Percentiles rank a stretch among this genome's conserved stretches.
Evolutionary conservation across 108 stramenopile species (phyloP).

Genomic region (Bacterosira constricta): DNA sequence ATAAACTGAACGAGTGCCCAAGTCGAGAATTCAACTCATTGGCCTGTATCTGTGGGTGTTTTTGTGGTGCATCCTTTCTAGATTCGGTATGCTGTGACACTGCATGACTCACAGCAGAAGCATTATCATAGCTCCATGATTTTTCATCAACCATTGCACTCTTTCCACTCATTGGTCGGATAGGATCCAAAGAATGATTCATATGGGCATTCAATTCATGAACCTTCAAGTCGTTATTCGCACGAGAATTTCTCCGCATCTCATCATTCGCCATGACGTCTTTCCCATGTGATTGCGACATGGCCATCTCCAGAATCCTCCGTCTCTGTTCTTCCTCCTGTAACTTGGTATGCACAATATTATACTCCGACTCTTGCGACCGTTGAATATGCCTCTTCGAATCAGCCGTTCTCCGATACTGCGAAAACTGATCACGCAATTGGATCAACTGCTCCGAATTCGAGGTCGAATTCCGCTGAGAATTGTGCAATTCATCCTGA

Average conservation of each 20-base stretch:
- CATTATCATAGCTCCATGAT: neutral
- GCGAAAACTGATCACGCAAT: constrained; percentile 27
- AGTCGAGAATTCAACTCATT: neutral
- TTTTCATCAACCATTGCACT: neutral
- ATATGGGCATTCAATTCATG: constrained; percentile 21
- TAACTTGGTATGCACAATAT: neutral
- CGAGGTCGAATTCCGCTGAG: constrained; percentile 32
- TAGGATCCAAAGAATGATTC: neutral
- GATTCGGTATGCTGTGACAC: neutral
- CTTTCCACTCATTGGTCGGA: neutral
- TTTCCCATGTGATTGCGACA: neutral
- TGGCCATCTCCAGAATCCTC: neutral
- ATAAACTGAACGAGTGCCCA: neutral
- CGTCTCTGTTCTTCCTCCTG: constrained; percentile 16
- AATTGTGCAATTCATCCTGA: constrained; percentile 30
- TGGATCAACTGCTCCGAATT: constrained; percentile 31
- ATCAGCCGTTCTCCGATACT: constrained; percentile 4
- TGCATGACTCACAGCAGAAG: neutral
- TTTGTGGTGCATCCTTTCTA: neutral
- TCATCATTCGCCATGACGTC: constrained; percentile 3
- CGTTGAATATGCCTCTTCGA: neutral
- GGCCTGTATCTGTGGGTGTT: neutral
- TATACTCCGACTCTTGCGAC: neutral
- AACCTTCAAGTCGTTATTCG: constrained; percentile 21
- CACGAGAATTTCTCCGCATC: constrained; percentile 1